Conservation (phyloP, 2,329 filamentous ascomycete species). For the Apiospora koreana region DNA sequence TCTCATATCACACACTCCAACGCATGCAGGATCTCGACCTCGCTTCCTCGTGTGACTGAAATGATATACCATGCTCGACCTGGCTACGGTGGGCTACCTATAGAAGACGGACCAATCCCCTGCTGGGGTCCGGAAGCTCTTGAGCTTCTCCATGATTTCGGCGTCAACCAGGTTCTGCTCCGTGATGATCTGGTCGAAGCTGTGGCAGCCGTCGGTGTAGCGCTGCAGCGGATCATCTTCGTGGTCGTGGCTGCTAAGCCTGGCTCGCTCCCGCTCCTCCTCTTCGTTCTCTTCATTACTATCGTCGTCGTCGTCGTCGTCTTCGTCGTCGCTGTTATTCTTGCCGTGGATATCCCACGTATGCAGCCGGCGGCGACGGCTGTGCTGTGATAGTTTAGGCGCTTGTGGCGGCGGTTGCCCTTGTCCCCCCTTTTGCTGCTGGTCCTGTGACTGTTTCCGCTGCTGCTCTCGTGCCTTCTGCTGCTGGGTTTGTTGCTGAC, state of each 20-base stretch:
- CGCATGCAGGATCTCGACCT: not conserved
- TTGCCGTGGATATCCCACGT: not conserved
- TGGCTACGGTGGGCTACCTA: no score
- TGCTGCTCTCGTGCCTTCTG: conserved; percentile 21
- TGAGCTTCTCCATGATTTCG: conserved; percentile 70
- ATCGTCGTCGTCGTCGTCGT: not conserved
- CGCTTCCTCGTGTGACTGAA: not conserved
- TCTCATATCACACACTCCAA: not conserved
- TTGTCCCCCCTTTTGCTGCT: conserved; percentile 25
- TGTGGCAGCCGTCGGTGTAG: conserved; percentile 74
- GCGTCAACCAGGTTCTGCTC: conserved; percentile 71
- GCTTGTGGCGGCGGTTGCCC: not conserved
- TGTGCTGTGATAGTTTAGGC: not conserved
- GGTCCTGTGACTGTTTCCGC: not conserved
- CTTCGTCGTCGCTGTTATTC: not conserved
- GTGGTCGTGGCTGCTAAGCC: conserved; percentile 23
- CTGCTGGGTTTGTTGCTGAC: not conserved
- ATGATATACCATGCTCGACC: no score
- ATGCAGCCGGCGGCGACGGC: not conserved
- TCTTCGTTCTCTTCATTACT: conserved; percentile 24
- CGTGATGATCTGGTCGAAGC: conserved; percentile 81
- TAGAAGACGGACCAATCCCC: conserved; percentile 58
- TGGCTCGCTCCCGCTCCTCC: conserved; percentile 18
- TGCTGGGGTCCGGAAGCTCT: conserved; percentile 52
- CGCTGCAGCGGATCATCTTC: conserved; percentile 56